Percentiles rank a stretch among this genome's conserved stretches.
phyloP scores from a whole-genome alignment of 2,329 filamentous ascomycete genomes.

The Paradendryphiella salina region DNA sequence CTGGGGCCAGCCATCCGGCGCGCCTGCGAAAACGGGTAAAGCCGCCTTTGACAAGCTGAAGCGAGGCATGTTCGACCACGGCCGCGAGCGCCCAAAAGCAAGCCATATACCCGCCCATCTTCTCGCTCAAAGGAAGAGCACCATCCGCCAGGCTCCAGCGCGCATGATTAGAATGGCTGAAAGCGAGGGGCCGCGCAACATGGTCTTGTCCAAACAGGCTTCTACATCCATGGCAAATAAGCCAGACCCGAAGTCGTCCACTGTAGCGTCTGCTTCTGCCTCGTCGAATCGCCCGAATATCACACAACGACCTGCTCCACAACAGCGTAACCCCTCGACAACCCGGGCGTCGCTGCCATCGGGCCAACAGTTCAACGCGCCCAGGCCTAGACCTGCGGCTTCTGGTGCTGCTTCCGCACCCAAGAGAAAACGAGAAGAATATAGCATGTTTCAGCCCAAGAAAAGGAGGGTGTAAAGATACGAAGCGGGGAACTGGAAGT shows the following conservation, averaged over 20 bases:
- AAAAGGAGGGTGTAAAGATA: slow-evolving; percentile 14
- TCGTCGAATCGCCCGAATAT: slow-evolving; percentile 25
- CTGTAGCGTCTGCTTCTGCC: slow-evolving; percentile 7
- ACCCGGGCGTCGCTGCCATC: slow-evolving; percentile 32
- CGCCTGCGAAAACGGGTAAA: slow-evolving; percentile 43
- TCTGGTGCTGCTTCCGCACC: slow-evolving; percentile 12
- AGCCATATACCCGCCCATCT: slow-evolving; percentile 36
- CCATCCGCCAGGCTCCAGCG: slow-evolving; percentile 35
- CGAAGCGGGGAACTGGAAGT: too few species aligned
- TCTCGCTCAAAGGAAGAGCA: slow-evolving; percentile 29
- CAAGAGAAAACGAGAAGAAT: slow-evolving; percentile 25
- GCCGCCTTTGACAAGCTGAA: slow-evolving; percentile 42
- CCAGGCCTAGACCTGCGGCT: slow-evolving; percentile 24
- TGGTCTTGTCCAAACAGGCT: slow-evolving; percentile 34
- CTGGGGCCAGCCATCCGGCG: slow-evolving; percentile 30
- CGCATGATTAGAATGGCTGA: slow-evolving; percentile 40
- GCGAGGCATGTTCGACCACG: slow-evolving; percentile 41
- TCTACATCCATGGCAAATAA: slow-evolving; percentile 26
- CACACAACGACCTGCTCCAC: slow-evolving; percentile 26
- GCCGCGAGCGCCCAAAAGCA: slow-evolving; percentile 37
- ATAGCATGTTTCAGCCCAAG: slow-evolving; percentile 29
- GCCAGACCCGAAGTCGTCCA: slow-evolving; percentile 2
- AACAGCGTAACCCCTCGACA: slow-evolving; percentile 15
- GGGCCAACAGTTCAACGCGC: slow-evolving; percentile 38
- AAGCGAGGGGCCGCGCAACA: slow-evolving; percentile 27